Percentiles rank a stretch among this genome's conserved stretches.
phyloP scores from a whole-genome alignment of 805 yeast species.

The Cyberlindnera maclurae region DNA sequence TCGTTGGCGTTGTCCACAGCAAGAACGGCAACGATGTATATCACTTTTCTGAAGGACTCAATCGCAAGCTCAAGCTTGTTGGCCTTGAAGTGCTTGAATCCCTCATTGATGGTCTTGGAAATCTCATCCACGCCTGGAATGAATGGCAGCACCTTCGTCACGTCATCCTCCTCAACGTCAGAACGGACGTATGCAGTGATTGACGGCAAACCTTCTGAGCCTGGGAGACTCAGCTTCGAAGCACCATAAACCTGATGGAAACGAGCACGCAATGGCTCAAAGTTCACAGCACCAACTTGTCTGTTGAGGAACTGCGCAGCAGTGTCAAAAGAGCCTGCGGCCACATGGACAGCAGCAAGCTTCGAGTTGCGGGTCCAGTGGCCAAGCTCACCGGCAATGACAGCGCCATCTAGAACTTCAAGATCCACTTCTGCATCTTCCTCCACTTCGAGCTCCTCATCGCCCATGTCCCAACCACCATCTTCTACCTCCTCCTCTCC shows the following conservation, averaged over 20 bases:
- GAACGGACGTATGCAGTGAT: slow-evolving; percentile 59
- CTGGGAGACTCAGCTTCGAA: slow-evolving; percentile 67
- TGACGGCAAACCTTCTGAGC: slow-evolving; percentile 64
- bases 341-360: slow-evolving; percentile 86
- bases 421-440: slow-evolving; percentile 43
- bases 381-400: slow-evolving; percentile 45
- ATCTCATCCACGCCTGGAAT: slow-evolving; percentile 69
- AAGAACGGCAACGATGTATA: slow-evolving; percentile 65
- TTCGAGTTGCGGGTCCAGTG: slow-evolving; percentile 85
- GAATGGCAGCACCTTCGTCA: slow-evolving; percentile 49
- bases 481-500: slow-evolving; percentile 29
- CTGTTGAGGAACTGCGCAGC: slow-evolving; percentile 90
- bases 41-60: slow-evolving; percentile 65
- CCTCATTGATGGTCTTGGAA: slow-evolving; percentile 53
- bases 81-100: slow-evolving; percentile 75
- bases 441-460: slow-evolving; percentile 66
- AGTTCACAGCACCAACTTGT: slow-evolving; percentile 80
- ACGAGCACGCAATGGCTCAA: slow-evolving; percentile 79
- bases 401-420: slow-evolving; percentile 26
- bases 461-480: slow-evolving; percentile 79
- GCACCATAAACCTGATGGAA: slow-evolving; percentile 82
- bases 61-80: slow-evolving; percentile 83
- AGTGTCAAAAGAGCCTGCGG: slow-evolving; percentile 93
- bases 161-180: slow-evolving; percentile 50
- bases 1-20: slow-evolving; percentile 71